Evolutionary conservation across 2,329 filamentous ascomycete species (phyloP).

Genomic region (Rasamsonia emersonii): DNA sequence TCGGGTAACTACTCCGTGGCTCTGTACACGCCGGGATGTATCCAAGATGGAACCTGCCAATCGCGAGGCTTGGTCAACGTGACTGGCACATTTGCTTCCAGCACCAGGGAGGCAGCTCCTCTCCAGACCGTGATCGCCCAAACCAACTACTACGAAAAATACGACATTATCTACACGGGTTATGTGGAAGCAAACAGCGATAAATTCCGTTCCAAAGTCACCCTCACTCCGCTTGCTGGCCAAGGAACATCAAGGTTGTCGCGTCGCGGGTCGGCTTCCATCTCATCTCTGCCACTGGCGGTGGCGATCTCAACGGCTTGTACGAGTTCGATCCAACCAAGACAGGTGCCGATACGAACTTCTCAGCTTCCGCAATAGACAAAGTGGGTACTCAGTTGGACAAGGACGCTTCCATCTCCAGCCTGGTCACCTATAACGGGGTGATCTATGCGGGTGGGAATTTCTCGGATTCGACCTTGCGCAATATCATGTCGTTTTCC

Average conservation of each 20-base stretch:
- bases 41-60: conserved; percentile 66
- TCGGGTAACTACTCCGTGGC: conserved; percentile 88
- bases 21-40: conserved; percentile 86
- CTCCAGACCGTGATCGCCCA: conserved; percentile 64
- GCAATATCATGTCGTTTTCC: conserved; percentile 70
- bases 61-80: conserved; percentile 75
- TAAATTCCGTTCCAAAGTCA: conserved; percentile 72
- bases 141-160: conserved; percentile 95
- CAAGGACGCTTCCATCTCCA: conserved; percentile 57
- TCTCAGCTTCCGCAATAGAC: conserved; percentile 66
- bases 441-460: conserved; percentile 73
- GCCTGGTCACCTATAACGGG: conserved; percentile 57
- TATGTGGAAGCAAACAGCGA: conserved; percentile 66
- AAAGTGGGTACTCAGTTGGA: conserved; percentile 63
- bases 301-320: conserved; percentile 76
- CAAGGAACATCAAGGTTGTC: conserved; percentile 65
- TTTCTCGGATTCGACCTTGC: conserved; percentile 60
- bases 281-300: conserved; percentile 54
- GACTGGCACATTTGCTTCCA: conserved; percentile 57
- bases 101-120: conserved; percentile 36
- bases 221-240: conserved; percentile 58
- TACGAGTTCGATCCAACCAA: conserved; percentile 75
- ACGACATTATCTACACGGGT: conserved; percentile 83
- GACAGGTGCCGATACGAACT: conserved; percentile 51
- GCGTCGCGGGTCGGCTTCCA: conserved; percentile 79